Conservation (phyloP, 2,329 filamentous ascomycete genomes). For the Cytospora piceicola region DNA sequence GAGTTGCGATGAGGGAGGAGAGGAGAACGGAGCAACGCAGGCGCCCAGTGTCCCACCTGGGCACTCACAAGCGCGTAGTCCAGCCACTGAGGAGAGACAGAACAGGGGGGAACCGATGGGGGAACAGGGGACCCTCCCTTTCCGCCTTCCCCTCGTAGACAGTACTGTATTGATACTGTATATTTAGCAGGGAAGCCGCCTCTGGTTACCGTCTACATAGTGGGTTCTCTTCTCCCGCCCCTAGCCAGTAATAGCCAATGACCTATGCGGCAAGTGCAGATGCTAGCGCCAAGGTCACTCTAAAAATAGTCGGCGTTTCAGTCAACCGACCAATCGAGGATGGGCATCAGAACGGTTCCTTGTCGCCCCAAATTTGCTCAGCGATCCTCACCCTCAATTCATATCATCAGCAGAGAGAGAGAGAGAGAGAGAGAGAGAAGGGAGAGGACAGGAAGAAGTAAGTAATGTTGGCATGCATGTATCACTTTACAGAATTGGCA, state of each 20-base stretch:
- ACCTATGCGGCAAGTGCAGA: constrained; percentile 19
- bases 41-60: constrained; percentile 18
- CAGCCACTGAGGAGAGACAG: constrained; percentile 24
- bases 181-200: constrained; percentile 17
- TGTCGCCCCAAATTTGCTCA: constrained; percentile 16
- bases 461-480: neutral
- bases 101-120: constrained; percentile 19
- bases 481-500: neutral
- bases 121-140: constrained; percentile 13
- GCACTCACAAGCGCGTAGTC: constrained; percentile 23
- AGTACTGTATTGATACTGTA: neutral
- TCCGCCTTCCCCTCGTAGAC: neutral
- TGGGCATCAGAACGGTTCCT: constrained; percentile 3
- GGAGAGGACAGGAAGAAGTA: constrained; percentile 11
- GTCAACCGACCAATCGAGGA: constrained; percentile 18
- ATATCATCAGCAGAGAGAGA: neutral
- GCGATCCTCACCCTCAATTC: constrained; percentile 13
- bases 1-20: neutral
- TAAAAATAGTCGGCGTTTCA: constrained; percentile 27
- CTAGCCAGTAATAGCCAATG: constrained; percentile 14
- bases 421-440: neutral
- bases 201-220: constrained; percentile 16
- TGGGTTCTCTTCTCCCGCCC: constrained; percentile 13
- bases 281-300: constrained; percentile 22
- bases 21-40: constrained; percentile 19